Evolutionary conservation across 2,329 filamentous ascomycete genomes (phyloP).

Genomic region (Stagonosporopsis cucurbitacearum): DNA sequence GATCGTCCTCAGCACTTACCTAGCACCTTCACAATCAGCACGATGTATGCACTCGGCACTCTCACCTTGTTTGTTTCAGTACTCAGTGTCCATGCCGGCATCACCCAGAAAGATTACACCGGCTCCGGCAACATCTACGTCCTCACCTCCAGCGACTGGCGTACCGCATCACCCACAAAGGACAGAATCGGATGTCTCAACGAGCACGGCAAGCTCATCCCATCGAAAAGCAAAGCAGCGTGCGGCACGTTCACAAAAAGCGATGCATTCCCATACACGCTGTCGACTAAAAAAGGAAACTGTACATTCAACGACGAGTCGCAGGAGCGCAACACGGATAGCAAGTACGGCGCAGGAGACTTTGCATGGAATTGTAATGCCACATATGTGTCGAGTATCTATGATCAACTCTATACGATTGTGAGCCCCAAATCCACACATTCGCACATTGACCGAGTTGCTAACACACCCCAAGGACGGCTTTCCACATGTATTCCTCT

Average conservation of each 20-base stretch:
- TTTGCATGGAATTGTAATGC: conserved; percentile 38
- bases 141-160: conserved; percentile 38
- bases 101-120: conserved; percentile 37
- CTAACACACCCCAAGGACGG: conserved; percentile 26
- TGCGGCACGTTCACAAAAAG: conserved; percentile 37
- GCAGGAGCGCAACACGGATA: conserved; percentile 40
- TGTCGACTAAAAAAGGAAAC: conserved; percentile 37
- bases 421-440: conserved; percentile 20
- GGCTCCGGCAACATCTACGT: conserved; percentile 42
- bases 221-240: conserved; percentile 6
- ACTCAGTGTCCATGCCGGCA: conserved; percentile 21
- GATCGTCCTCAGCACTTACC: neutral
- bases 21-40: neutral
- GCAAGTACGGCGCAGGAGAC: conserved; percentile 34
- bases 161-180: conserved; percentile 26
- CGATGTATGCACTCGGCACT: conserved; percentile 16
- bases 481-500: conserved; percentile 42
- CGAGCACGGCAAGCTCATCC: conserved; percentile 33
- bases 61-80: conserved; percentile 16
- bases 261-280: conserved; percentile 35
- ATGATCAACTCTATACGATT: conserved; percentile 42
- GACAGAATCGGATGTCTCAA: conserved; percentile 40
- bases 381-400: conserved; percentile 24
- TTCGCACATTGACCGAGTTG: too few relatives aligned
- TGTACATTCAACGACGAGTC: conserved; percentile 41